Evolutionary conservation across 352 stramenopile genomes (phyloP).

Genomic region (Pythium aristosporum): DNA sequence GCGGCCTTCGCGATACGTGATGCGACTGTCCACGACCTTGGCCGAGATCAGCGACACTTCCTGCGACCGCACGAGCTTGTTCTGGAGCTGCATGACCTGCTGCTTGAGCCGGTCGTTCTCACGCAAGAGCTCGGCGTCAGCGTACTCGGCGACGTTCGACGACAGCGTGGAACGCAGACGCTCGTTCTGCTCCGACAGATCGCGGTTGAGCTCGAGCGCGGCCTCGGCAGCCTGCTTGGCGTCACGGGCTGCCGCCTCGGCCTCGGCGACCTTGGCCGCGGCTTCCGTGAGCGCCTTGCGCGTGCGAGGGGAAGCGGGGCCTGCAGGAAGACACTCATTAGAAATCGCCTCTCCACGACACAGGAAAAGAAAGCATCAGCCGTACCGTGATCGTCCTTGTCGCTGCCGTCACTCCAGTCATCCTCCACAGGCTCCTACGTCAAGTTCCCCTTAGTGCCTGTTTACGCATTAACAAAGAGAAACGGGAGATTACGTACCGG

Average conservation of each 20-base stretch:
- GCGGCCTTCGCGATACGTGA: slow-evolving; percentile 34
- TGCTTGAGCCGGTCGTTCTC: slow-evolving; percentile 39
- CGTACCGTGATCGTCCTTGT: slow-evolving; percentile 50
- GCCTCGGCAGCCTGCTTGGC: slow-evolving; percentile 48
- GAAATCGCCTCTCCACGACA: neutral
- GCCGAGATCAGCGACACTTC: slow-evolving; percentile 36
- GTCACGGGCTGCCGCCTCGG: slow-evolving; percentile 66
- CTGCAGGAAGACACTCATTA: slow-evolving; percentile 14
- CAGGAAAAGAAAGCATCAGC: neutral
- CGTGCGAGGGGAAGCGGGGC: slow-evolving; percentile 58
- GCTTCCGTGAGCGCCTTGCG: slow-evolving; percentile 68
- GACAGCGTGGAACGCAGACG: slow-evolving; percentile 32
- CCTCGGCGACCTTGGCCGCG: slow-evolving; percentile 71
- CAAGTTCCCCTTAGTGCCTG: slow-evolving; percentile 56
- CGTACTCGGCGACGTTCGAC: slow-evolving; percentile 36
- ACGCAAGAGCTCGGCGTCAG: slow-evolving; percentile 31
- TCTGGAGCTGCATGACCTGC: slow-evolving; percentile 39
- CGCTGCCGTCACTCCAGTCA: slow-evolving; percentile 74
- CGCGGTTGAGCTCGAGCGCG: slow-evolving; percentile 34
- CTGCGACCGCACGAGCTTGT: slow-evolving; percentile 39
- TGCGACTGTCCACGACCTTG: slow-evolving; percentile 38
- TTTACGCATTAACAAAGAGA: neutral
- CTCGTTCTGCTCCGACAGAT: slow-evolving; percentile 35
- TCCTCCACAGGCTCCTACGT: slow-evolving; percentile 82
- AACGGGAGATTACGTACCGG: slow-evolving; percentile 42